These are phyloP conservation scores for Epichloe uncinata DNA, from an alignment of 2,329 filamentous ascomycete species.

Conservation along the genomic window DNA sequence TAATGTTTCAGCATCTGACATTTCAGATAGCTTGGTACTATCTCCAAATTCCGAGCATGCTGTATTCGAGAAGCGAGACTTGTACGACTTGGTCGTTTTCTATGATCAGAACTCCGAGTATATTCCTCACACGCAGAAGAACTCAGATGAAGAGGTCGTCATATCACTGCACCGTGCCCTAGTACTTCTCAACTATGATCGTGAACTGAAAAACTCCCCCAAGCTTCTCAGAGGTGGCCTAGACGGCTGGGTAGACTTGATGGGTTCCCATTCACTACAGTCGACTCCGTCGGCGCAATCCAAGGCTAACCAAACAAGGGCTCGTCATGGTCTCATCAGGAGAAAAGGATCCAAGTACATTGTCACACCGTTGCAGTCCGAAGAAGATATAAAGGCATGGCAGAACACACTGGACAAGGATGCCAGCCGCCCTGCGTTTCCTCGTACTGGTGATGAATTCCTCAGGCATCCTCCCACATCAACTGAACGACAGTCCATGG, in stretches of 20 bases:
- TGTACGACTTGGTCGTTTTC: constrained; percentile 80
- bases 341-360: constrained; percentile 32
- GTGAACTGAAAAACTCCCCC: constrained; percentile 62
- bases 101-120: constrained; percentile 61
- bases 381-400: constrained; percentile 75
- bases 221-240: constrained; percentile 73
- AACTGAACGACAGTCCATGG: constrained; percentile 47
- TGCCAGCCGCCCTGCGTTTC: constrained; percentile 39
- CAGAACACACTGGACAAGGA: constrained; percentile 62
- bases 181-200: constrained; percentile 69
- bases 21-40: constrained; percentile 56
- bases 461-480: constrained; percentile 65
- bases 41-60: constrained; percentile 61
- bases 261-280: constrained; percentile 53
- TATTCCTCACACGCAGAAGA: constrained; percentile 26
- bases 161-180: constrained; percentile 66
- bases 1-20: constrained; percentile 47
- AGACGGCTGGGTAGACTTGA: constrained; percentile 73
- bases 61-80: constrained; percentile 57
- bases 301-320: constrained; percentile 8
- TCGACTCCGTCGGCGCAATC: constrained; percentile 23
- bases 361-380: constrained; percentile 57
- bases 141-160: constrained; percentile 40
- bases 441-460: constrained; percentile 71
- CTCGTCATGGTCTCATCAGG: constrained; percentile 16